Evolutionary conservation across 2,329 filamentous ascomycete genomes (phyloP), one percentile per base, ranked within the genome.

Genomic region (Arthrobotrys sphaeroides): DNA sequence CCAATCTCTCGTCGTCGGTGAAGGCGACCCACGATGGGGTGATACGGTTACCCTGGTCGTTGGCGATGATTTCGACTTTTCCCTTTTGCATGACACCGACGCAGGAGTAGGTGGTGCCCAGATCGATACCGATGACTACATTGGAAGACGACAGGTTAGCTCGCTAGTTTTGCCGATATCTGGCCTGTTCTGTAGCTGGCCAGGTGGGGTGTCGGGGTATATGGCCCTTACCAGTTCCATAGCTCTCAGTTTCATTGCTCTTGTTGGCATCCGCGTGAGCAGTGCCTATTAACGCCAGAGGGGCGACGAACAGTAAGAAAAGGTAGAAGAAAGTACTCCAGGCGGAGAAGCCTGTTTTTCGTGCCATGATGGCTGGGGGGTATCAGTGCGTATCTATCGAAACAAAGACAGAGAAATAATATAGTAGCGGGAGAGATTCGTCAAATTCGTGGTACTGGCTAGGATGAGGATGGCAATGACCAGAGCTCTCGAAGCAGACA

Each of bases 11-110:
- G 78, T 97, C 93, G 81, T 98, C 94, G 84, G 93, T 98, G 84
- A 96, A 97, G 82, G 93, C 93, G 83, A 97, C 93, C 85, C 95
- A 97, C 78, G 93, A 96, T 67, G 93, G 93, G 81, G 93, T 96
- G 80, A 96, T 96, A 86, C 93, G 91, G 89, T 96, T 93, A 87
- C 93, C 93, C 87, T 96, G 93, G 85, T 97, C 93, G 87, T 97
- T 97, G 85, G 92, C 92, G 80, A 97, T 88, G 85, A 97, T 97
- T 82, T 97, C 93, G 80, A 97, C 93, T 85, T 94, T 95, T 83
- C 93, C 93, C 83, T 93, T 91, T 83, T 94, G 91, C 93, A 96
- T 96, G 83, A 96, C 92, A 90, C 92, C 93, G 81, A 96, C 93
- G 85, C 93, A 96, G 81, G 88, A 90, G 85, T 90, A 90, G 47